Conservation (phyloP, 352 stramenopile genomes). For the Plasmopara muralis region DNA sequence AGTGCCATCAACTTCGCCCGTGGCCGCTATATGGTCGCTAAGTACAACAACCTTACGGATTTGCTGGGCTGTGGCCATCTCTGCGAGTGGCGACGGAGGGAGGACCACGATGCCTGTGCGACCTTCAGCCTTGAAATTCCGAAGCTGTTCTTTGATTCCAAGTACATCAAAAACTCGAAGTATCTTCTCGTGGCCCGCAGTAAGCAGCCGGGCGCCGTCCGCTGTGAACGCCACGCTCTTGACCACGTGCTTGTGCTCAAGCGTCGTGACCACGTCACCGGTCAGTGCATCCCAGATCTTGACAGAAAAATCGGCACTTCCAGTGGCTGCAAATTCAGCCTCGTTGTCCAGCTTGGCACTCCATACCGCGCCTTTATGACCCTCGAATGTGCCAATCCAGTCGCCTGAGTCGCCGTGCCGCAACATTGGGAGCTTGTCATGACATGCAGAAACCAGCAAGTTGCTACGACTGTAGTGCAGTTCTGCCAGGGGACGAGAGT, state of each 20-base stretch:
- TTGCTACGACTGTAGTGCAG: slow-evolving; percentile 63
- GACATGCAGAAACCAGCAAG: slow-evolving; percentile 78
- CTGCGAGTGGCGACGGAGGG: slow-evolving; percentile 30
- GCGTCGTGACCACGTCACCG: slow-evolving; percentile 87
- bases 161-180: slow-evolving; percentile 89
- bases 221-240: slow-evolving; percentile 92
- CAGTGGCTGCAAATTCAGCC: slow-evolving; percentile 83
- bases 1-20: slow-evolving; percentile 69
- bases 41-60: slow-evolving; percentile 80
- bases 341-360: slow-evolving; percentile 85
- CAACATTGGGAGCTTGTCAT: slow-evolving; percentile 87
- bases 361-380: slow-evolving; percentile 95
- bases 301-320: slow-evolving; percentile 92
- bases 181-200: slow-evolving; percentile 92
- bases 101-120: slow-evolving; percentile 57
- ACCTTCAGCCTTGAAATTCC: slow-evolving; percentile 46
- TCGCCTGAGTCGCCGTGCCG: slow-evolving; percentile 73
- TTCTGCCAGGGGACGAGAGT: slow-evolving; percentile 75
- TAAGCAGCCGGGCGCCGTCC: slow-evolving; percentile 83
- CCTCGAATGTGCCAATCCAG: slow-evolving; percentile 97
- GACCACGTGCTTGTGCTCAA: slow-evolving; percentile 96
- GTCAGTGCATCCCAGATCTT: slow-evolving; percentile 97
- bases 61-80: slow-evolving; percentile 56
- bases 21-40: slow-evolving; percentile 40
- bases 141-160: slow-evolving; percentile 53